Conservation (phyloP, 2,329 filamentous ascomycete genomes). For the Neonectria ditissima region DNA sequence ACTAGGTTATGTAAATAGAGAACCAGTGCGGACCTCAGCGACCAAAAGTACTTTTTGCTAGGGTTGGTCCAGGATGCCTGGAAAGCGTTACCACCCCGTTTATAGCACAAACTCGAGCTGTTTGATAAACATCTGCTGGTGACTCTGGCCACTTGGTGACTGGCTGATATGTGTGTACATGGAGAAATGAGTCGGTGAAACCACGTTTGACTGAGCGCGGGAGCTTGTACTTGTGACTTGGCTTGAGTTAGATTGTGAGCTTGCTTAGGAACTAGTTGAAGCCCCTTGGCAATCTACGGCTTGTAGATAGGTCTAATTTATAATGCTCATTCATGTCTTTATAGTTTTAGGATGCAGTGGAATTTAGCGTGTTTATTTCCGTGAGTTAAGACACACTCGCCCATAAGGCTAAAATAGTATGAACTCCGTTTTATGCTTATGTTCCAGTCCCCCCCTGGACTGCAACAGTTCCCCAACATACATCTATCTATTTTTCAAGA, state of each 20-base stretch:
- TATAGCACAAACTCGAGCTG: conserved; percentile 5
- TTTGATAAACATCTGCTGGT: not conserved
- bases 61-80: not conserved
- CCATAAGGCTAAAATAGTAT: no score
- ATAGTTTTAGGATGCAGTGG: no score
- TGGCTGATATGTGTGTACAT: not conserved
- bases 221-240: not conserved
- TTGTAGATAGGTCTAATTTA: not conserved
- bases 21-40: conserved; percentile 26
- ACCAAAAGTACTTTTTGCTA: conserved; percentile 24
- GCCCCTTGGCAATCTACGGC: no score
- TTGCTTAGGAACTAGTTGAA: not conserved
- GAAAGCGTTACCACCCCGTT: conserved; percentile 2
- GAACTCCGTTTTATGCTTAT: not conserved
- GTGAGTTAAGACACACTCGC: no score
- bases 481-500: not conserved
- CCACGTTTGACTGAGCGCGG: not conserved
- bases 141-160: not conserved
- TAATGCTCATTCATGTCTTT: not conserved
- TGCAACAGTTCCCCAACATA: not conserved
- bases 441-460: no score
- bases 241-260: not conserved
- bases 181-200: not conserved
- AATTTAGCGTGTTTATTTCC: no score
- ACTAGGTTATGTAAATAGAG: conserved; percentile 41